A percentile compares a stretch with the other conserved stretches of the same genome.
These are phyloP conservation scores for Piedraia hortae DNA, from an alignment of 2,329 filamentous ascomycete species.

Conservation along the genomic window DNA sequence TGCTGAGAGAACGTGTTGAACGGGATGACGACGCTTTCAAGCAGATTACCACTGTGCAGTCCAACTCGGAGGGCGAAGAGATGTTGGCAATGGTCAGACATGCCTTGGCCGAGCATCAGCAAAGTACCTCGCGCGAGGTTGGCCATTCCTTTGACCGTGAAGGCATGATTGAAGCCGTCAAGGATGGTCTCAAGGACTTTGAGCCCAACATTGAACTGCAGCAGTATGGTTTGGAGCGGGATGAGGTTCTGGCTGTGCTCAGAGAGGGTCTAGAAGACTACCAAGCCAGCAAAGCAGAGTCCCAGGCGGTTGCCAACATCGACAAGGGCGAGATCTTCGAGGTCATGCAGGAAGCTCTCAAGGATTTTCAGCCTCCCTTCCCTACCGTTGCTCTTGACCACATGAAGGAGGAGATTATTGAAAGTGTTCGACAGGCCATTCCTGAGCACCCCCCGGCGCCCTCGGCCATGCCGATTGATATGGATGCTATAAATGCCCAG, in stretches of 20 bases:
- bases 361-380: conserved; percentile 49
- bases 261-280: conserved; percentile 66
- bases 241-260: conserved; percentile 68
- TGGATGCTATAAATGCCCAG: conserved; percentile 24
- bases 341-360: conserved; percentile 62
- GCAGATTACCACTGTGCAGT: conserved; percentile 16
- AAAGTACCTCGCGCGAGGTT: conserved; percentile 11
- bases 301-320: conserved; percentile 22
- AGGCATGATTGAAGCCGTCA: conserved; percentile 62
- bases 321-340: conserved; percentile 64
- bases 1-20: conserved; percentile 47
- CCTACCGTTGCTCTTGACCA: conserved; percentile 35
- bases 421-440: conserved; percentile 60
- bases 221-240: conserved; percentile 67
- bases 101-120: conserved; percentile 37
- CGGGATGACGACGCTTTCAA: conserved; percentile 12
- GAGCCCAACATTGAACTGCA: conserved; percentile 81
- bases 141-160: conserved; percentile 25
- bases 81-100: conserved; percentile 64
- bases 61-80: conserved; percentile 32
- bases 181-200: conserved; percentile 79
- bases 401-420: conserved; percentile 58
- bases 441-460: conserved; percentile 42
- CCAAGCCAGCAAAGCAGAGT: conserved; percentile 22
- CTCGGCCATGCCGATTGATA: conserved; percentile 16